Percentiles rank a stretch among this genome's conserved stretches.
Conservation (phyloP, 306 rosid species). For the Fragaria ananassa region DNA sequence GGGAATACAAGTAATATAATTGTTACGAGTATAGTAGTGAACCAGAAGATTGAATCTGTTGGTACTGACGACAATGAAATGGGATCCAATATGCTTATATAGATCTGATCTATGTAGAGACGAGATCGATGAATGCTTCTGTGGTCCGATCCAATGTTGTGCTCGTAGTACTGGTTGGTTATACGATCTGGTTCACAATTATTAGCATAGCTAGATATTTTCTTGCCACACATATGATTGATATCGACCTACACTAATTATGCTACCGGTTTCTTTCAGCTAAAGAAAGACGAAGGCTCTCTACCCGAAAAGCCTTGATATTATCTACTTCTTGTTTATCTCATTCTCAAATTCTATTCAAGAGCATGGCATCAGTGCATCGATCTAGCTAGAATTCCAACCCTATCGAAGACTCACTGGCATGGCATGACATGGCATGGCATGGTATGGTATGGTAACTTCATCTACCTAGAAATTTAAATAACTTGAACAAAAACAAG, state of each 20-base stretch:
- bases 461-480: background rate
- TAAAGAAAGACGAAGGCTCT: too few relatives aligned
- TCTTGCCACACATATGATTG: background rate
- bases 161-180: background rate
- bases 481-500: background rate
- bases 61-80: background rate
- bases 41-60: background rate
- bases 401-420: too few relatives aligned
- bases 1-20: too few relatives aligned
- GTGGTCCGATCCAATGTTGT: background rate
- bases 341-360: background rate
- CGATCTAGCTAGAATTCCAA: too few relatives aligned
- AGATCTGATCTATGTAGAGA: too few relatives aligned
- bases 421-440: background rate
- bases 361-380: too few relatives aligned
- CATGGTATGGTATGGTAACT: background rate
- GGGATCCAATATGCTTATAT: background rate
- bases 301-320: too few relatives aligned
- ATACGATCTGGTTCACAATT: background rate
- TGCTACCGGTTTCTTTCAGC: background rate
- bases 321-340: background rate
- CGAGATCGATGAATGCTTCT: background rate
- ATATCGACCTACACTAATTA: background rate
- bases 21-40: too few relatives aligned
- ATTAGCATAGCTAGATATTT: background rate